Percentiles rank a stretch among this genome's conserved stretches.
These are phyloP conservation scores for Calonectria pseudoreteaudii DNA, from an alignment of 2,329 filamentous ascomycete species.

Conservation along the genomic window DNA sequence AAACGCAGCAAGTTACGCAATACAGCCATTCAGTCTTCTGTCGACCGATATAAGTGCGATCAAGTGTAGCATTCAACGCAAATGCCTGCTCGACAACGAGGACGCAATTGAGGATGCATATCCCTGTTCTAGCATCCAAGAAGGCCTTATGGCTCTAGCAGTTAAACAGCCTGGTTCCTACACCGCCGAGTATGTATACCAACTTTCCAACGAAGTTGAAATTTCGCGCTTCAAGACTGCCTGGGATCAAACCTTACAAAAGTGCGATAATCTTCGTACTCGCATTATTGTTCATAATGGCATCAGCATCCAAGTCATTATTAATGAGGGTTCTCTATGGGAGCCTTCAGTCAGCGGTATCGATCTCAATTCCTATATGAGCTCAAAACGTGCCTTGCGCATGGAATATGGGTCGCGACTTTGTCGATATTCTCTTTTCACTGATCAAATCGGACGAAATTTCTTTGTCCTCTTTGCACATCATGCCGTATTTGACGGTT, in stretches of 20 bases:
- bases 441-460: not conserved
- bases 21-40: not conserved
- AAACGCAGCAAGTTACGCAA: not conserved
- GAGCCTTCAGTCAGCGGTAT: not conserved
- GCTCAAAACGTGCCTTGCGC: not conserved
- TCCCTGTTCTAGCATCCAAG: slow-evolving; percentile 51
- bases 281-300: not conserved
- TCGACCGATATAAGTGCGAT: not conserved
- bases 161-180: slow-evolving; percentile 23
- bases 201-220: not conserved
- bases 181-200: slow-evolving; percentile 13
- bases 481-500: slow-evolving; percentile 4
- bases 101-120: slow-evolving; percentile 47
- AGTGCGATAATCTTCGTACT: not conserved
- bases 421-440: not conserved
- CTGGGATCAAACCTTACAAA: not conserved
- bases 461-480: not conserved
- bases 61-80: not conserved
- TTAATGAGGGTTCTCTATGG: not conserved
- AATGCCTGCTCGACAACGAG: not conserved
- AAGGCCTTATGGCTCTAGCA: slow-evolving; percentile 45
- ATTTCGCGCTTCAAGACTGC: not conserved
- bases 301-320: not conserved
- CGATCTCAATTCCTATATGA: not conserved
- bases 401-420: slow-evolving; percentile 2